phyloP scores from a whole-genome alignment of 139 green algal species.

The Closterium sp. region DNA sequence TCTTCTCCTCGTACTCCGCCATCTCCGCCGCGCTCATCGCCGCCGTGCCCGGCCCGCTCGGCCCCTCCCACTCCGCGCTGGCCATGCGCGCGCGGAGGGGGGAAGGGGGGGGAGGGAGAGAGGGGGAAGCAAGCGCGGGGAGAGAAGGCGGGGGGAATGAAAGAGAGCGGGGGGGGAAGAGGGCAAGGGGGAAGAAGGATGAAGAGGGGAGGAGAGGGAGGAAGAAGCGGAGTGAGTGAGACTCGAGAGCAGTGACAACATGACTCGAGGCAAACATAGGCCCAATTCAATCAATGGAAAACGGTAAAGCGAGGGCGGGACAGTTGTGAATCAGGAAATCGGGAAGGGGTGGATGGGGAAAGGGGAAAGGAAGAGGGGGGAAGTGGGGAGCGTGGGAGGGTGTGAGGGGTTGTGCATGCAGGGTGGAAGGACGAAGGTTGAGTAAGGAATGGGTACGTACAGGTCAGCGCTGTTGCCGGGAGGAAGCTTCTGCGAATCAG shows the following conservation, averaged over 20 bases:
- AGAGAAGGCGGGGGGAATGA: neutral
- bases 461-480: neutral
- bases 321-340: too few relatives aligned
- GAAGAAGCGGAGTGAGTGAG: too few relatives aligned
- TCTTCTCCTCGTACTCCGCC: constrained; percentile 79
- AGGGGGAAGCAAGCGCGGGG: neutral
- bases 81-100: neutral
- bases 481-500: neutral
- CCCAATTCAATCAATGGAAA: too few relatives aligned
- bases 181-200: neutral
- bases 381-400: neutral
- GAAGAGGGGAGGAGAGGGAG: neutral
- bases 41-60: neutral
- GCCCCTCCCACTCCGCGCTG: constrained; percentile 63
- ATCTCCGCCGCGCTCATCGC: constrained; percentile 59
- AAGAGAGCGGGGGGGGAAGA: neutral
- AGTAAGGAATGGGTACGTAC: neutral
- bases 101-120: neutral
- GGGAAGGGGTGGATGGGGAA: neutral
- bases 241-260: too few relatives aligned
- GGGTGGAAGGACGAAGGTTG: neutral
- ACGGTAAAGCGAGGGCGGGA: too few relatives aligned
- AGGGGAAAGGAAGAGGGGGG: neutral
- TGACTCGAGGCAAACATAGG: too few relatives aligned
- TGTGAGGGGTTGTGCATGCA: neutral